Evolutionary conservation across 495 filamentous ascomycete genomes (phyloP).

Genomic region (Penicillium mononematosum): DNA sequence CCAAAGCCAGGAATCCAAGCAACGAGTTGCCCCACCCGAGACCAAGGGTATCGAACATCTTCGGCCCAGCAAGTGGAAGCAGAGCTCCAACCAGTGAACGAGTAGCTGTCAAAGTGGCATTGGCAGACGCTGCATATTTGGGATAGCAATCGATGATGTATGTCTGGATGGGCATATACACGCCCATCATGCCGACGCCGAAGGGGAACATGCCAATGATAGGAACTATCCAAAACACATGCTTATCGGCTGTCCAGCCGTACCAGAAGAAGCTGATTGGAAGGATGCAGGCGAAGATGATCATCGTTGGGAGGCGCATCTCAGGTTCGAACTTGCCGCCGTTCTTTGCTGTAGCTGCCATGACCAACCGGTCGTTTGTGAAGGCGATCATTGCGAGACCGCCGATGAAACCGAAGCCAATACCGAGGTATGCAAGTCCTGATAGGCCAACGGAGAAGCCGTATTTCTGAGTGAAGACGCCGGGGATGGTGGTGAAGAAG

Average conservation of each 20-base stretch:
- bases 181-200: conserved; percentile 27
- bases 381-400: conserved; percentile 51
- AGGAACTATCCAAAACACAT: conserved; percentile 35
- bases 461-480: conserved; percentile 60
- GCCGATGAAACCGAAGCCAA: conserved; percentile 55
- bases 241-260: conserved; percentile 30
- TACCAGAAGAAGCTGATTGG: conserved; percentile 37
- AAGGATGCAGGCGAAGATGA: conserved; percentile 51
- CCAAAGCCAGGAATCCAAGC: conserved; percentile 58
- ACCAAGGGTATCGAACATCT: conserved; percentile 57
- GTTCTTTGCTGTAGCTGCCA: conserved; percentile 51
- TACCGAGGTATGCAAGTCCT: conserved; percentile 60
- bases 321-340: conserved; percentile 57
- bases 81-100: conserved; percentile 55
- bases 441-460: conserved; percentile 53
- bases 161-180: conserved; percentile 20
- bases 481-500: conserved; percentile 65
- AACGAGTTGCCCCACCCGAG: conserved; percentile 63
- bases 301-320: conserved; percentile 64
- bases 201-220: conserved; percentile 32
- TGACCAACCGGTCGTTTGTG: conserved; percentile 56
- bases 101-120: conserved; percentile 55
- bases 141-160: conserved; percentile 25
- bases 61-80: conserved; percentile 57
- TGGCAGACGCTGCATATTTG: conserved; percentile 50